Conservation (phyloP, 306 rosid genomes). For the Gastrolobium villosum region DNA sequence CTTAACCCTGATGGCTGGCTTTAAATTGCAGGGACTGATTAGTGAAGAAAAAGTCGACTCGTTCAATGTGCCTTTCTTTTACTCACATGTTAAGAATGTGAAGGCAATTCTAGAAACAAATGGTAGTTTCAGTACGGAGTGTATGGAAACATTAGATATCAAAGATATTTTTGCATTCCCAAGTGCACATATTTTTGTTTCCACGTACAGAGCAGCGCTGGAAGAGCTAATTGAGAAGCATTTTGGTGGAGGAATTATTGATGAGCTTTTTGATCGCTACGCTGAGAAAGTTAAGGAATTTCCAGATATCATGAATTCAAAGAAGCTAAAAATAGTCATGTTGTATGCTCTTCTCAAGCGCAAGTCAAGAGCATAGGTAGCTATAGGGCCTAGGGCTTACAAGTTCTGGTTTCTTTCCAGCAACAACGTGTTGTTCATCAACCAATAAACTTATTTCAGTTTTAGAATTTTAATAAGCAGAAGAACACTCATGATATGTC, state of each 20-base stretch:
- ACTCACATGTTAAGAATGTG: too few species aligned
- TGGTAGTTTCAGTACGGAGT: background rate
- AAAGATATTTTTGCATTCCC: background rate
- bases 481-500: too few species aligned
- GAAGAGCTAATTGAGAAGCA: constrained; percentile 32
- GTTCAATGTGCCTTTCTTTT: too few species aligned
- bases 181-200: background rate
- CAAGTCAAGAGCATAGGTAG: background rate
- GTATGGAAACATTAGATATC: background rate
- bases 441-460: too few species aligned
- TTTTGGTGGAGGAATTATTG: constrained; percentile 40
- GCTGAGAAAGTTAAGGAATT: constrained; percentile 34
- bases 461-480: too few species aligned
- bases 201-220: constrained; percentile 2
- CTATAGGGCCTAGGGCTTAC: too few species aligned
- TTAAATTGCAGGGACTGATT: constrained; percentile 37
- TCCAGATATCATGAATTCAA: background rate
- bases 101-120: too few species aligned
- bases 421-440: too few species aligned
- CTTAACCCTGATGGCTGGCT: background rate
- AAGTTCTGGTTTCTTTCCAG: too few species aligned
- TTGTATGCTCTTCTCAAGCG: constrained; percentile 34
- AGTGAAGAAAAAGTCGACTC: constrained; percentile 33
- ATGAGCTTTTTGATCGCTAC: constrained; percentile 48
- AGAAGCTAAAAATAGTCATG: background rate